Conservation (phyloP, 768 basidiomycete genomes). For the Rhodotorula paludigena region DNA sequence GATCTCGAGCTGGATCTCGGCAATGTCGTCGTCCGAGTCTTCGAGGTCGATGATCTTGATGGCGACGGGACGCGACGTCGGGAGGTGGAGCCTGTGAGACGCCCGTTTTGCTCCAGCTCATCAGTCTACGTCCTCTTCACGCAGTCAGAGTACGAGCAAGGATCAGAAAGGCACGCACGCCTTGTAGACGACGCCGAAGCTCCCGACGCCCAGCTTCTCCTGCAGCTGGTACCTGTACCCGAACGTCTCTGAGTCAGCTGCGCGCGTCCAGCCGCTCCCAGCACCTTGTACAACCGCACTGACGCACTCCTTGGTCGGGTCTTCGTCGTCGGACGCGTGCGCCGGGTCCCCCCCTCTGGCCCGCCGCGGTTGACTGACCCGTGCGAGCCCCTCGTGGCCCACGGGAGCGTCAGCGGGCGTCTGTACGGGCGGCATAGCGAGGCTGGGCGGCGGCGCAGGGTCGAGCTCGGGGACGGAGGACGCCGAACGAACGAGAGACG, state of each 20-base stretch:
- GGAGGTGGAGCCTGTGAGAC: constrained; percentile 73
- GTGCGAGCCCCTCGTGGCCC: not conserved
- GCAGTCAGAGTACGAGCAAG: not conserved
- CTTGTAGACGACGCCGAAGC: constrained; percentile 96
- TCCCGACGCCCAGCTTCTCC: constrained; percentile 94
- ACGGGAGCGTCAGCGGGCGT: no score
- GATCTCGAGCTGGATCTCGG: constrained; percentile 95
- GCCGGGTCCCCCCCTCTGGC: not conserved
- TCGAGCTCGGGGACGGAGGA: no score
- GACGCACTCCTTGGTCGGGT: constrained; percentile 14
- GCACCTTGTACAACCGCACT: no score
- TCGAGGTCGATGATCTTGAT: constrained; percentile 99
- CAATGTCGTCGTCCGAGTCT: constrained; percentile 96
- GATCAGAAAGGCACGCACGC: constrained; percentile 51
- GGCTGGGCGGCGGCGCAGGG: no score
- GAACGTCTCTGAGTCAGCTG: no score
- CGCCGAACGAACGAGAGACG: no score
- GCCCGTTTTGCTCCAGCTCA: no score
- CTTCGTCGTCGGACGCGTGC: not conserved
- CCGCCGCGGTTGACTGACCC: no score
- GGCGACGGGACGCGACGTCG: constrained; percentile 88
- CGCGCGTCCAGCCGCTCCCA: no score
- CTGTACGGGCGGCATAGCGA: no score
- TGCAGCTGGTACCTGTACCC: constrained; percentile 69
- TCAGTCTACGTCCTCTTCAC: not conserved